These are phyloP conservation scores for Thelonectria blattea DNA, from an alignment of 2,329 filamentous ascomycete species.

Conservation along the genomic window DNA sequence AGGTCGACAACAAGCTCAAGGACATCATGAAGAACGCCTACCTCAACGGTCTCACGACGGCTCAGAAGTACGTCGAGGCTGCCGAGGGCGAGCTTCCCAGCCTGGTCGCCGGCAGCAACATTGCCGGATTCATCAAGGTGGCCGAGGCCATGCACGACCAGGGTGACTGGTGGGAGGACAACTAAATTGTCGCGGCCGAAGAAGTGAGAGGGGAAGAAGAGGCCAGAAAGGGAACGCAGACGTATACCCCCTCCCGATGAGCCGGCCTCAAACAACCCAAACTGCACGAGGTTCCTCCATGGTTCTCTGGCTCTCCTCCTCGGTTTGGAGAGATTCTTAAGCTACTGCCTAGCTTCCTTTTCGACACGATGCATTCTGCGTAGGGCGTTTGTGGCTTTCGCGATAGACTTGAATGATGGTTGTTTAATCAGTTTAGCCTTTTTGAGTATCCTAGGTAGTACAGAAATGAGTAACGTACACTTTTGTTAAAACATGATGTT, in stretches of 20 bases:
- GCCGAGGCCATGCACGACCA: constrained; percentile 93
- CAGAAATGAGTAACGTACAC: constrained; percentile 26
- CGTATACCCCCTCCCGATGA: constrained; percentile 27
- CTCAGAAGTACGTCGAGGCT: constrained; percentile 83
- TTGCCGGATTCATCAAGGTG: constrained; percentile 97
- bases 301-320: constrained; percentile 22
- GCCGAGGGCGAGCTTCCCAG: constrained; percentile 85
- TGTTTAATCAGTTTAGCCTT: constrained; percentile 25
- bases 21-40: constrained; percentile 95
- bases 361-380: constrained; percentile 34
- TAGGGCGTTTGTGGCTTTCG: constrained; percentile 36
- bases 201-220: constrained; percentile 12
- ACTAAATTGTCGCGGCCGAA: neutral
- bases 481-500: neutral
- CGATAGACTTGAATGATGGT: constrained; percentile 26
- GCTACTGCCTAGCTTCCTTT: constrained; percentile 22
- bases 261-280: constrained; percentile 32
- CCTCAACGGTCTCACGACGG: constrained; percentile 84
- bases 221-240: constrained; percentile 19
- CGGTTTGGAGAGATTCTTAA: neutral
- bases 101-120: constrained; percentile 92
- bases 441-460: constrained; percentile 28
- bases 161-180: constrained; percentile 81
- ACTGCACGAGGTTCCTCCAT: constrained; percentile 12
- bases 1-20: constrained; percentile 92